Percentiles rank a stretch among this genome's conserved stretches.
Conservation (phyloP, 2,329 filamentous ascomycete species). For the Tolypocladium tundrense region DNA sequence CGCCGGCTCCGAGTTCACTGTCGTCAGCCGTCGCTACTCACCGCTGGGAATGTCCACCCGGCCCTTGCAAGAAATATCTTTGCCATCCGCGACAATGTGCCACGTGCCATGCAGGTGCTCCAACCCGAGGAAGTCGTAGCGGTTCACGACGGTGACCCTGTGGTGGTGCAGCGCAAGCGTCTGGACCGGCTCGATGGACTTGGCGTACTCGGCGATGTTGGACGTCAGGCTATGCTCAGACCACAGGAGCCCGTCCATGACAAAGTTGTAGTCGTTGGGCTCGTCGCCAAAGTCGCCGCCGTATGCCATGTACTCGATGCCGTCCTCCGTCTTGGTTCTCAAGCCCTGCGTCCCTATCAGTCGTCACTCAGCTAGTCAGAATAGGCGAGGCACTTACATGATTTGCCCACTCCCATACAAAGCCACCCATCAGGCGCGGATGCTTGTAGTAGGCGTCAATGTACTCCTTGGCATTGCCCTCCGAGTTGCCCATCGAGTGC, state of each 20-base stretch:
- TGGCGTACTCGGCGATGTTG: slow-evolving; percentile 44
- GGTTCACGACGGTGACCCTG: slow-evolving; percentile 37
- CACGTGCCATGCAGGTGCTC: slow-evolving; percentile 38
- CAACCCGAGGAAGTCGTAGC: slow-evolving; percentile 43
- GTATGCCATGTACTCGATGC: slow-evolving; percentile 42
- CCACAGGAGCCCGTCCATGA: slow-evolving; percentile 40
- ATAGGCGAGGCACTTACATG: slow-evolving; percentile 20
- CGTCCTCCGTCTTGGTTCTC: slow-evolving; percentile 29
- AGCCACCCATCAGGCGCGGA: slow-evolving; percentile 46
- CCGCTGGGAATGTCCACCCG: slow-evolving; percentile 30
- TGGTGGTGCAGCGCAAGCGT: slow-evolving; percentile 31
- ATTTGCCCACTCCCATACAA: slow-evolving; percentile 56
- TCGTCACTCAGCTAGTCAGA: neutral
- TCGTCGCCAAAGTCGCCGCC: slow-evolving; percentile 53
- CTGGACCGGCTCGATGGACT: slow-evolving; percentile 49
- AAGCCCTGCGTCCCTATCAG: slow-evolving; percentile 19
- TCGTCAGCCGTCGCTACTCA: slow-evolving; percentile 9
- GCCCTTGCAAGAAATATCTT: slow-evolving; percentile 17
- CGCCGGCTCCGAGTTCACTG: neutral
- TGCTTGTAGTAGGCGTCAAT: slow-evolving; percentile 51
- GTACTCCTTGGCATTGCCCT: slow-evolving; percentile 57
- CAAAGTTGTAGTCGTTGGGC: slow-evolving; percentile 49
- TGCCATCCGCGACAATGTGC: slow-evolving; percentile 29
- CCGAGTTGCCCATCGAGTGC: slow-evolving; percentile 64
- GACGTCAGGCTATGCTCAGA: slow-evolving; percentile 40